A percentile compares a stretch with the other conserved stretches of the same genome.
Evolutionary conservation across 1,284 basidiomycete genomes (phyloP).

Genomic region (Heterobasidion parviporum): DNA sequence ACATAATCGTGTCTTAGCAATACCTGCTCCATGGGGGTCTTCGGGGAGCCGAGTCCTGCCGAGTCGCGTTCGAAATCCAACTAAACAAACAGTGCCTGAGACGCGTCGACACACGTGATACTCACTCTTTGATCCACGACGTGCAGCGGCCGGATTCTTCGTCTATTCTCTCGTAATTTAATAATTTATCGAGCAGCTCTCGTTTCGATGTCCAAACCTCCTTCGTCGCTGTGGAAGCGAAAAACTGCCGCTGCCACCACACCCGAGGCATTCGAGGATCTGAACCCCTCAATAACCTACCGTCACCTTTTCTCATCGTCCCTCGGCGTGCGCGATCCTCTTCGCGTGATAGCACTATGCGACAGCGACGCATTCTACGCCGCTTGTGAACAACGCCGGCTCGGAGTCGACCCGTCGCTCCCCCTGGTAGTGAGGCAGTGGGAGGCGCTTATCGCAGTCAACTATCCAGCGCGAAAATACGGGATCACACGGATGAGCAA

Average conservation of each 20-base stretch:
- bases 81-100: too few relatives aligned
- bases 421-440: conserved; percentile 94
- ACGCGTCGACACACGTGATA: too few relatives aligned
- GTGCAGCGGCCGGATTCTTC: too few relatives aligned
- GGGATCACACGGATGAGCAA: conserved; percentile 84
- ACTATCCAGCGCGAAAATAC: conserved; percentile 88
- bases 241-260: conserved; percentile 3
- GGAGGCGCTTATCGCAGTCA: conserved; percentile 88
- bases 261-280: conserved; percentile 35
- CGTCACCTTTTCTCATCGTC: conserved; percentile 59
- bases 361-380: conserved; percentile 94
- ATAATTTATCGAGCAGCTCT: not conserved
- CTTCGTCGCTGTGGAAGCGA: conserved; percentile 5
- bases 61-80: too few relatives aligned
- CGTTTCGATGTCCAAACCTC: not conserved
- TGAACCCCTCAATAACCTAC: conserved; percentile 63
- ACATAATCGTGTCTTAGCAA: too few relatives aligned
- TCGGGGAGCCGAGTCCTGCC: too few relatives aligned
- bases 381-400: conserved; percentile 81
- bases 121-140: too few relatives aligned
- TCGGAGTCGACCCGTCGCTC: conserved; percentile 62
- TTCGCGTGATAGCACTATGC: conserved; percentile 81
- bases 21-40: too few relatives aligned
- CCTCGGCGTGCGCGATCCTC: conserved; percentile 58
- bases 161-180: too few relatives aligned